Evolutionary conservation across 306 rosid genomes (phyloP).

Genomic region (Gynostemma pentaphyllum): DNA sequence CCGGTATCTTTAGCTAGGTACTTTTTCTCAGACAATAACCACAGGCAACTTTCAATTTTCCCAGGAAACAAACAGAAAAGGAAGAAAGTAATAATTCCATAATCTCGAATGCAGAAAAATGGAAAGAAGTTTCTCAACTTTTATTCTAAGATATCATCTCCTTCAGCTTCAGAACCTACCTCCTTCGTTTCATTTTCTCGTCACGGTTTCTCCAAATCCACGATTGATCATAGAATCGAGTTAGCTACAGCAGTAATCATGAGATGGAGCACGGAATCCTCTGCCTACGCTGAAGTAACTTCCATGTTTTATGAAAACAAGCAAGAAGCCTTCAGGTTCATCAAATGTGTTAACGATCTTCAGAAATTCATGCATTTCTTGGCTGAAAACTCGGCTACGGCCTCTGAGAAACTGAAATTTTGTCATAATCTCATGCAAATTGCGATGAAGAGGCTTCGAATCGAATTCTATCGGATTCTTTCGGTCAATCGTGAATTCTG

Average conservation of each 20-base stretch:
- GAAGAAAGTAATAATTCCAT: background rate
- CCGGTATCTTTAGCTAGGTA: background rate
- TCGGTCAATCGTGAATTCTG: constrained; percentile 51
- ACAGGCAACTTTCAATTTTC: background rate
- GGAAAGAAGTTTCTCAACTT: constrained; percentile 38
- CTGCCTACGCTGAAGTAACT: constrained; percentile 34
- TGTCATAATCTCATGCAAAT: constrained; percentile 49
- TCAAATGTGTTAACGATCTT: constrained; percentile 39
- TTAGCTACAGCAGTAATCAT: constrained; percentile 27
- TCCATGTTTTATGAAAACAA: constrained; percentile 52
- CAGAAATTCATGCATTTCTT: constrained; percentile 56
- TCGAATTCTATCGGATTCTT: constrained; percentile 43
- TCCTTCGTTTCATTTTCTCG: background rate
- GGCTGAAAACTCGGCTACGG: constrained; percentile 18
- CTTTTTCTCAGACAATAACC: background rate
- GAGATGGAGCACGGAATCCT: constrained; percentile 55
- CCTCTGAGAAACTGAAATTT: constrained; percentile 23
- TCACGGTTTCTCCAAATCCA: constrained; percentile 15
- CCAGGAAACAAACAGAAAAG: background rate
- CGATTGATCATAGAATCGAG: constrained; percentile 17
- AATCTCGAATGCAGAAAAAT: constrained; percentile 23
- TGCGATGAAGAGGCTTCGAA: constrained; percentile 61
- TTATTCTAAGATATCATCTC: constrained; percentile 18
- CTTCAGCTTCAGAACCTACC: constrained; percentile 3
- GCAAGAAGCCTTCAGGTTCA: constrained; percentile 41